Evolutionary conservation across 345 rosid genomes (phyloP), one percentile per base, ranked within the genome.

Genomic region (Lepidium sativum): DNA sequence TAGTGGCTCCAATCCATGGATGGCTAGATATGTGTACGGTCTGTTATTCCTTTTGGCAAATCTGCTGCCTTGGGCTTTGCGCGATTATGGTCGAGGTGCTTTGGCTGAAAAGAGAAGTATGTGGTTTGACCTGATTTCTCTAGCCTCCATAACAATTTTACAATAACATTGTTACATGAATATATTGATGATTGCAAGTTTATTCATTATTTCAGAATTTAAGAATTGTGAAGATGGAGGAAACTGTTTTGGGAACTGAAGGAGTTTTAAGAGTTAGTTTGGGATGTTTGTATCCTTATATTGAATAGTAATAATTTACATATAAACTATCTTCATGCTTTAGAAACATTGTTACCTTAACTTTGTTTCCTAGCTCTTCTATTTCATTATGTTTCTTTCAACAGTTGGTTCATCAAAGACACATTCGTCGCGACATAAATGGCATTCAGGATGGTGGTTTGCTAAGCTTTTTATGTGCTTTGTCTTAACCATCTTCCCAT

Each of bases 371-470:
- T 48, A 88, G 96, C 52, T 80, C 43, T 91, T 92, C 72, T 87
- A 74, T 69, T 75, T 89, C 35, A 21, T 86, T 21, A 85, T 89
- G 94, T 92, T 92, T 72, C 65, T 87, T 33, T 78, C 91, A 31
- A 85, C 96, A 1, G 82, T 70, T 62, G 80, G 89, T 7, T 80
- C 86, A 27, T 71, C 85, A 27, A 92, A 86, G 83, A 48, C 79
- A 54, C 69, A 80, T 21, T 78, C 76, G 9, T 69, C 80, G 3
- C 78, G 89, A 78, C 88, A 89, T 64, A 68, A 67, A 25, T 92
- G 98, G 98, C 97, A 92, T 58, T 89, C 98, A 9, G 89, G 98
- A 51, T 89, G 98, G 94, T 89, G 98, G 97, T 66, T 79, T 63
- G 78, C 72, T 8, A 89, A 92, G 79, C 70, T 84, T 53, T 40